Base-by-base conservation (phyloP, 1,139 yeast species). In the Wickerhamomyces sp. region DNA sequence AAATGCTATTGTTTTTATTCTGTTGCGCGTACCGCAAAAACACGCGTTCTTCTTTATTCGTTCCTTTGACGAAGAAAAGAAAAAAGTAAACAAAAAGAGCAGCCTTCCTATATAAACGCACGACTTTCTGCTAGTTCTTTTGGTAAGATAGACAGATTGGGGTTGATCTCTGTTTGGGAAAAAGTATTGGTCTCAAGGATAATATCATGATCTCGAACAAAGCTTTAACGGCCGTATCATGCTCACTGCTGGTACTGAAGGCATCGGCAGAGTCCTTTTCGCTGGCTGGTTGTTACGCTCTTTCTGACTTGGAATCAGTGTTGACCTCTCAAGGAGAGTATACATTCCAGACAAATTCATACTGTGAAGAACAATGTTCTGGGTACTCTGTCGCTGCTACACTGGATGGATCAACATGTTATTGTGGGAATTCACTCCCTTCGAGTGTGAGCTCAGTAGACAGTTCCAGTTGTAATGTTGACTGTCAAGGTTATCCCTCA, bases 401-500 rank as follows among this genome's bases (percentile, higher is more conserved):
- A 36, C 60, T 69, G 11, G 57, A 68, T 47, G 87, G 87, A 4
- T 61, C 68, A 34, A 60, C 66, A 30, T 82, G 90, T 58, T 81
- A 72, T 59, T 83, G 90, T 63, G 87, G 85, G 32, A 63, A 70
- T 49, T 52, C 66, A 1, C 13, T 49, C 42, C 40, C 51, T 36
- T 10, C 43, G 45, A 41, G 27, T 36, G 4, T 81, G 11, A 50
- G 56, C 26, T 41, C 60, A 11, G 50, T 61, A n/a, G 64, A 63
- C 37, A 58, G 65, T 45, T 69, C 69, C 27, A 63, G 71, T 42
- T 83, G 90, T 65, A 57, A 72, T 45, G 59, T 59, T 3, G 46
- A 60, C 3, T 83, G 90, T 63, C 62, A 63, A 40, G 89, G 89
- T 6, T 83, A 76, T 61, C 74, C 74, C 5, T 50, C 52, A 10